Evolutionary conservation across 768 basidiomycete genomes (phyloP), one percentile per base, ranked within the genome.

Genomic region (Mycena haematopus): DNA sequence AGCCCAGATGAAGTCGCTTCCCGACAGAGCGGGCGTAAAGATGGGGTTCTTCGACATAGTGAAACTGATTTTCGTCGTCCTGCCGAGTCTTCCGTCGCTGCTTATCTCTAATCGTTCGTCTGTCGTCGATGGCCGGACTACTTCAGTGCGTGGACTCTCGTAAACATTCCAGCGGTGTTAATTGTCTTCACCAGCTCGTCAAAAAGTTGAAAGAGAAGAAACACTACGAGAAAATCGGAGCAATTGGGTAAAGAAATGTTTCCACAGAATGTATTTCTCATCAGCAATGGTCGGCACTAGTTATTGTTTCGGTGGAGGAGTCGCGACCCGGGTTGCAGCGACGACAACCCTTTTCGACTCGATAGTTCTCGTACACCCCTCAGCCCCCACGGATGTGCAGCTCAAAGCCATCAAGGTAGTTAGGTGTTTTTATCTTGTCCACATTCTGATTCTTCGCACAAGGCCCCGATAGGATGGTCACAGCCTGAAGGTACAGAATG

Each of bases 161-260:
- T 27, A 25, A 15, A 49, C 5, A 29, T 49, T 29, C 3, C 27
- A 6, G 1, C 25, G 15, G 25, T 3, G 44, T 36, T 36, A 36
- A 36, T 36, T 36, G n/a, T 24, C 15, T 47, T 47, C 14, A 13
- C 19, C 35, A 83, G 80, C 77, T 81, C 57, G 75, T 81, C 33
- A 51, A 66, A 17, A 71, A 75, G 46, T 46, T 82, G 14, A 75
- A 76, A 51, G 73, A 71, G 29, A 71, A 76, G 63, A 81, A 78
- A 65, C 71, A 77, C 51, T 83, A 83, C 47, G 70, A 76, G 49
- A 80, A 77, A 45, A 68, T 83, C 45, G 81, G 81, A 15, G 75
- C 75, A 11, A 77, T 83, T 42, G 81, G 80, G 80, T 81, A 68
- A 2, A 15, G 22, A 40, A 29, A 14, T 21, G 19, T n/a, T 49